Percentiles rank a stretch among this genome's conserved stretches.
These are phyloP conservation scores for Phtheirospermum japonicum DNA, from an alignment of 257 asterid species.

Conservation along the genomic window DNA sequence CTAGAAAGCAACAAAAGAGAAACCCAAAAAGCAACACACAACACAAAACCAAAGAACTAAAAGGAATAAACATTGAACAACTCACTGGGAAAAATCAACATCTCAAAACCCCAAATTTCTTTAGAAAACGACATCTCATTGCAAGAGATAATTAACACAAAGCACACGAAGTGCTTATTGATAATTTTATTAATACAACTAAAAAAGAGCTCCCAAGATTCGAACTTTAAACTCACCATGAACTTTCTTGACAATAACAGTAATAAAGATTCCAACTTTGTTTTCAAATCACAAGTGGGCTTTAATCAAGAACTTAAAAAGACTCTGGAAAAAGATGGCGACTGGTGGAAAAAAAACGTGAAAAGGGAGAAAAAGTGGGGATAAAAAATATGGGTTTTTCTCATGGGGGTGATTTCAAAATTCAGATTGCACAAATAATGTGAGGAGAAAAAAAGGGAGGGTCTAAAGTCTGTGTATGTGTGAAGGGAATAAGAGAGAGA, in stretches of 20 bases:
- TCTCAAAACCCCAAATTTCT: slow-evolving; percentile 41
- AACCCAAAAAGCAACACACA: slow-evolving; percentile 41
- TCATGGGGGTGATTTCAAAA: neutral
- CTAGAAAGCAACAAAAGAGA: slow-evolving; percentile 83
- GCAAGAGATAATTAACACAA: slow-evolving; percentile 28
- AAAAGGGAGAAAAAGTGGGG: too few species aligned
- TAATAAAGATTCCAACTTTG: slow-evolving; percentile 31
- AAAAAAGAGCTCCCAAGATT: slow-evolving; percentile 31
- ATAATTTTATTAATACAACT: neutral
- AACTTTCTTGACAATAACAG: slow-evolving; percentile 1
- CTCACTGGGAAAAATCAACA: slow-evolving; percentile 56
- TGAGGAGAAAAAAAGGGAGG: slow-evolving; percentile 26
- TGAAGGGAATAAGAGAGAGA: slow-evolving; percentile 22
- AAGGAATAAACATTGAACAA: slow-evolving; percentile 85
- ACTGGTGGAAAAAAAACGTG: neutral
- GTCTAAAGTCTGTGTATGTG: slow-evolving; percentile 1
- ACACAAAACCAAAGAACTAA: slow-evolving; percentile 49
- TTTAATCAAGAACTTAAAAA: slow-evolving; percentile 35
- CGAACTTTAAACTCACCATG: slow-evolving; percentile 29
- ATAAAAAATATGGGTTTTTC: neutral
- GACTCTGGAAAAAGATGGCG: neutral
- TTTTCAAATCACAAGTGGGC: slow-evolving; percentile 33
- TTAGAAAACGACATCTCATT: slow-evolving; percentile 55
- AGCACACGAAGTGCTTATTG: neutral
- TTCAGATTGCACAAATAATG: neutral